Percentiles rank a stretch among this genome's conserved stretches.
Conservation (phyloP, 2,329 filamentous ascomycete genomes). For the Neopestalotiopsis clavispora region DNA sequence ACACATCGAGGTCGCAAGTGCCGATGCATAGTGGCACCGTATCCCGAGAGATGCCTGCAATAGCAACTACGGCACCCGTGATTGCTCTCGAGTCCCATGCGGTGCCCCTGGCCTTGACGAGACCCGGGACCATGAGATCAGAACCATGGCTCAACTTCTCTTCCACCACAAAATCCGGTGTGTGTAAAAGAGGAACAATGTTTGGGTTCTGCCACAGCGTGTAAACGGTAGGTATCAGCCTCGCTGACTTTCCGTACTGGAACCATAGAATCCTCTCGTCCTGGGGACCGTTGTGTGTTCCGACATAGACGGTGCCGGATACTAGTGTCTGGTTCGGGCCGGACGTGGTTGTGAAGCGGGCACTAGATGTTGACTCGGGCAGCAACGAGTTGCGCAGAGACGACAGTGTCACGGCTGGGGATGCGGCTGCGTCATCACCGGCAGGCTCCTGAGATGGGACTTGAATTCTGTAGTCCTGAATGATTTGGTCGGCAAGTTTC, state of each 20-base stretch:
- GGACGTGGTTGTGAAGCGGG: constrained; percentile 68
- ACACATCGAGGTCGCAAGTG: constrained; percentile 45
- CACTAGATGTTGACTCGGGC: constrained; percentile 66
- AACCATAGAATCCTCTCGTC: constrained; percentile 70
- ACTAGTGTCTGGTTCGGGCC: constrained; percentile 66
- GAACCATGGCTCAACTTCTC: constrained; percentile 68
- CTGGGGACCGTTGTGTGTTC: constrained; percentile 52
- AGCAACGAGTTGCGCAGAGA: constrained; percentile 58
- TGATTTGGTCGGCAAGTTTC: constrained; percentile 70
- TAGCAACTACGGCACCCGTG: constrained; percentile 65
- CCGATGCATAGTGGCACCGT: constrained; percentile 69
- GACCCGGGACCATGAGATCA: constrained; percentile 71
- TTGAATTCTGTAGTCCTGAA: constrained; percentile 60
- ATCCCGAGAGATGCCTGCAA: constrained; percentile 62
- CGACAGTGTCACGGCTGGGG: constrained; percentile 15
- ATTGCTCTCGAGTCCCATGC: constrained; percentile 65
- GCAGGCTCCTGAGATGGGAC: constrained; percentile 18
- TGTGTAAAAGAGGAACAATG: constrained; percentile 67
- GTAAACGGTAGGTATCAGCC: constrained; percentile 63
- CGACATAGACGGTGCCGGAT: constrained; percentile 68
- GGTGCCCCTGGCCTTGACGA: constrained; percentile 59
- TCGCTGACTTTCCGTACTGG: constrained; percentile 56
- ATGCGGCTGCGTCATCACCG: constrained; percentile 1
- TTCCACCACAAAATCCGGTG: constrained; percentile 60
- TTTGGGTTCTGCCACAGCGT: constrained; percentile 68